Conservation (phyloP, 2,329 filamentous ascomycete species). For the Ramularia collo-cygni region DNA sequence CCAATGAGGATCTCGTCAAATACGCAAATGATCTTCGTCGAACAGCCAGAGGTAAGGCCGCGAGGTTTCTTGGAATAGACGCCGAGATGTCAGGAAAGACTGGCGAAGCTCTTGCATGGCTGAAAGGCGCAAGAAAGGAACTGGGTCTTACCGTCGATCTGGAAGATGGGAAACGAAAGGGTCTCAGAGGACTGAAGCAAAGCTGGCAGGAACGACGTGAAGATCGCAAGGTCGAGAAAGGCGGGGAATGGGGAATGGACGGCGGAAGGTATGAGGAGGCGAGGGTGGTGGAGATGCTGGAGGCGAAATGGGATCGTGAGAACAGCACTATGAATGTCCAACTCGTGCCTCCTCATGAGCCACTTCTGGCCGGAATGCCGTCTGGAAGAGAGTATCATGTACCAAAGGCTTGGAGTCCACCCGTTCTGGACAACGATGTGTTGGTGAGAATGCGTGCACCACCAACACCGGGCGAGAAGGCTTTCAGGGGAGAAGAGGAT, state of each 20-base stretch:
- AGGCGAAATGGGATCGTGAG: constrained; percentile 82
- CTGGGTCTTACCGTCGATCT: constrained; percentile 54
- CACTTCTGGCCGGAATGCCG: constrained; percentile 71
- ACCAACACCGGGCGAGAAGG: constrained; percentile 42
- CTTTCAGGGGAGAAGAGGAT: constrained; percentile 40
- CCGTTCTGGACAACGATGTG: constrained; percentile 56
- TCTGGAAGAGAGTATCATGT: constrained; percentile 81
- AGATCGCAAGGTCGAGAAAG: constrained; percentile 70
- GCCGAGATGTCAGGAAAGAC: constrained; percentile 75
- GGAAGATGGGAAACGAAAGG: constrained; percentile 44
- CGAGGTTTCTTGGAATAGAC: constrained; percentile 84
- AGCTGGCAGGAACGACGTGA: constrained; percentile 71
- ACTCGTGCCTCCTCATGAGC: constrained; percentile 61
- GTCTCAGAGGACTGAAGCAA: constrained; percentile 61
- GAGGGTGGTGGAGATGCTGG: constrained; percentile 76
- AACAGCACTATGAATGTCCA: constrained; percentile 93
- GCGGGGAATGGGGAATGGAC: constrained; percentile 67
- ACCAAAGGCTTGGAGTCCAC: constrained; percentile 60
- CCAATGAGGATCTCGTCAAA: constrained; percentile 59
- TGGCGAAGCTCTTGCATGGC: constrained; percentile 80
- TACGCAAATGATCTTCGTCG: constrained; percentile 71
- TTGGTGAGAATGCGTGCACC: constrained; percentile 55
- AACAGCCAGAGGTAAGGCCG: constrained; percentile 75
- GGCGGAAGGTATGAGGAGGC: constrained; percentile 79
- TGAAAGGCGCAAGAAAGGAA: constrained; percentile 68